Evolutionary conservation across 116 monocot genomes (phyloP).

Genomic region (Zostera marina): DNA sequence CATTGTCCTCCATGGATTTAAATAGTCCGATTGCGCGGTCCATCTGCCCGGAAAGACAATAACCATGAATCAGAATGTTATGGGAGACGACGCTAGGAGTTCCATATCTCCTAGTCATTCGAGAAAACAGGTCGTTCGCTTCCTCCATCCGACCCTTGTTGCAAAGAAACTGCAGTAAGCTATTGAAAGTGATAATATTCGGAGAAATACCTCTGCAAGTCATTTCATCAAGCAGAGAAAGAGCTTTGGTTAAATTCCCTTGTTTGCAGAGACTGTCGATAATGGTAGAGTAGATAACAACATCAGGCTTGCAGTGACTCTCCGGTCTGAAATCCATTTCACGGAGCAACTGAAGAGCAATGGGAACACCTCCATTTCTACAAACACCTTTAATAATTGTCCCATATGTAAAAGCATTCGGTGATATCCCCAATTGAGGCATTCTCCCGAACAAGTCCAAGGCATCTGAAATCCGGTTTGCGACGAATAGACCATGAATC

Average conservation of each 20-base stretch:
- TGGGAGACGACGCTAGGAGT: constrained; percentile 6
- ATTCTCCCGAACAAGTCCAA: constrained; percentile 15
- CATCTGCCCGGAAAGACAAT: constrained; percentile 9
- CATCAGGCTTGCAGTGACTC: constrained; percentile 6
- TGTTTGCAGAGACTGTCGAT: constrained; percentile 21
- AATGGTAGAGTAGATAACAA: constrained; percentile 12
- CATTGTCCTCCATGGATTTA: constrained; percentile 4
- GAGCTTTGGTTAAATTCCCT: constrained; percentile 11
- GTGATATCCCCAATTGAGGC: constrained; percentile 7
- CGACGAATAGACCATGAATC: constrained; percentile 10
- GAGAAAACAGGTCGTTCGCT: constrained; percentile 11
- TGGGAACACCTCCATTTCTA: background rate
- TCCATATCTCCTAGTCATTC: constrained; percentile 5
- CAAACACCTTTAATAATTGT: constrained; percentile 17
- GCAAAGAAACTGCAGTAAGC: constrained; percentile 18
- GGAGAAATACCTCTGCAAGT: constrained; percentile 18
- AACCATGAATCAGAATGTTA: constrained; percentile 13
- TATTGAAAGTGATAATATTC: constrained; percentile 13
- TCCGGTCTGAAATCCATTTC: constrained; percentile 4
- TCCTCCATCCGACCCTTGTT: constrained; percentile 10
- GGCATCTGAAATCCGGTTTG: constrained; percentile 8
- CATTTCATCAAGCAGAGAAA: constrained; percentile 18
- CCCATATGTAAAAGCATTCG: constrained; percentile 7
- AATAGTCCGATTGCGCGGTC: constrained; percentile 6
- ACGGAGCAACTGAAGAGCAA: constrained; percentile 8